Conservation (phyloP, 2,329 filamentous ascomycete genomes). For the Fusarium hainanense region DNA sequence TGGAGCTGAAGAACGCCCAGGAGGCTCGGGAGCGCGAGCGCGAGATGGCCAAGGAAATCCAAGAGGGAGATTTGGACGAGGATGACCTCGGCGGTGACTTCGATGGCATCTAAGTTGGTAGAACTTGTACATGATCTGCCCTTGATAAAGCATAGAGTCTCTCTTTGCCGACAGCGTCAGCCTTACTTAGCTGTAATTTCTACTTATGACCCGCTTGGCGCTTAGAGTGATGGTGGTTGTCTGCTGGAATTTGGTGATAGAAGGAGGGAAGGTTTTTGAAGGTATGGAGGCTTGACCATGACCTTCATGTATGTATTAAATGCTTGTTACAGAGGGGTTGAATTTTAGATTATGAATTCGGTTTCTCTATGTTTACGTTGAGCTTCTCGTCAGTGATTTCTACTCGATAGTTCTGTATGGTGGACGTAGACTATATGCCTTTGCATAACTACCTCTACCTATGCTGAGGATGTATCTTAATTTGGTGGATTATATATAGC, state of each 20-base stretch:
- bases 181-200: slow-evolving; percentile 33
- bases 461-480: not conserved
- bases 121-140: slow-evolving; percentile 20
- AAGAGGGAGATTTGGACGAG: slow-evolving; percentile 96
- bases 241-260: slow-evolving; percentile 31
- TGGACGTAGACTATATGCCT: not conserved
- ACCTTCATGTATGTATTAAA: slow-evolving; percentile 45
- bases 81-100: slow-evolving; percentile 96
- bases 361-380: not conserved
- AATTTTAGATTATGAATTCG: slow-evolving; percentile 27
- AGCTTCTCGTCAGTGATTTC: not conserved
- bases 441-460: not conserved
- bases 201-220: slow-evolving; percentile 35
- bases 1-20: slow-evolving; percentile 97
- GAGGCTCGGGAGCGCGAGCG: slow-evolving; percentile 97
- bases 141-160: slow-evolving; percentile 20
- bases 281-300: slow-evolving; percentile 25
- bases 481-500: not conserved
- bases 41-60: slow-evolving; percentile 98
- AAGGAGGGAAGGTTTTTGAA: slow-evolving; percentile 11
- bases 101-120: slow-evolving; percentile 81
- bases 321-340: slow-evolving; percentile 27
- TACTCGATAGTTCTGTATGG: not conserved
- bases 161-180: slow-evolving; percentile 12
- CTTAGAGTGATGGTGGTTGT: slow-evolving; percentile 27